These are phyloP conservation scores for Zea luxurians DNA, from an alignment of 176 grass and related monocot species.

Conservation along the genomic window DNA sequence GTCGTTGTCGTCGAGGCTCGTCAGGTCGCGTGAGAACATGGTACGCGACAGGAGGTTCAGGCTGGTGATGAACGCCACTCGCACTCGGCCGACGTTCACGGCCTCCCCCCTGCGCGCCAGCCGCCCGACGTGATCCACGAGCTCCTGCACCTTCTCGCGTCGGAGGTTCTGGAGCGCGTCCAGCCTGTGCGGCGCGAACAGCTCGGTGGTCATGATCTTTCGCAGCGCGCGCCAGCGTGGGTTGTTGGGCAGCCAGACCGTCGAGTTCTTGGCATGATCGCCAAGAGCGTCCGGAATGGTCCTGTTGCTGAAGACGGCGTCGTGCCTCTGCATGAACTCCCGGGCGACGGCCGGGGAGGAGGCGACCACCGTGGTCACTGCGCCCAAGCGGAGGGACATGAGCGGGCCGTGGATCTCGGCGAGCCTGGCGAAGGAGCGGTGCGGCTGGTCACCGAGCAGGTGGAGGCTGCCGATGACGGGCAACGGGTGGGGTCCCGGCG, in stretches of 20 bases:
- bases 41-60: slow-evolving; percentile 51
- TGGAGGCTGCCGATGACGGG: slow-evolving; percentile 42
- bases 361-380: slow-evolving; percentile 37
- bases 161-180: slow-evolving; percentile 24
- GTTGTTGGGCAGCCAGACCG: background rate
- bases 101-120: background rate
- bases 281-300: background rate
- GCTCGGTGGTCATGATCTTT: slow-evolving; percentile 24
- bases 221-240: slow-evolving; percentile 30
- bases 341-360: slow-evolving; percentile 23
- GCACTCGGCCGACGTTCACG: slow-evolving; percentile 43
- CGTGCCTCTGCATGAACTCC: slow-evolving; percentile 45
- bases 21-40: slow-evolving; percentile 50
- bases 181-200: slow-evolving; percentile 34
- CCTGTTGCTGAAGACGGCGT: slow-evolving; percentile 14
- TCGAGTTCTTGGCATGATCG: background rate
- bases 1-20: slow-evolving; percentile 11
- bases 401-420: slow-evolving; percentile 21
- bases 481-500: slow-evolving; percentile 12
- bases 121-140: slow-evolving; percentile 8
- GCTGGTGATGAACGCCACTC: slow-evolving; percentile 42
- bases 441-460: slow-evolving; percentile 21
- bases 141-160: slow-evolving; percentile 8
- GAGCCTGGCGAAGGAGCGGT: slow-evolving; percentile 39
- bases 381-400: slow-evolving; percentile 39